Percentiles rank a stretch among this genome's conserved stretches.
These are phyloP conservation scores for Cardamine chenopodiifolia DNA, from an alignment of 345 rosid species.

Conservation along the genomic window DNA sequence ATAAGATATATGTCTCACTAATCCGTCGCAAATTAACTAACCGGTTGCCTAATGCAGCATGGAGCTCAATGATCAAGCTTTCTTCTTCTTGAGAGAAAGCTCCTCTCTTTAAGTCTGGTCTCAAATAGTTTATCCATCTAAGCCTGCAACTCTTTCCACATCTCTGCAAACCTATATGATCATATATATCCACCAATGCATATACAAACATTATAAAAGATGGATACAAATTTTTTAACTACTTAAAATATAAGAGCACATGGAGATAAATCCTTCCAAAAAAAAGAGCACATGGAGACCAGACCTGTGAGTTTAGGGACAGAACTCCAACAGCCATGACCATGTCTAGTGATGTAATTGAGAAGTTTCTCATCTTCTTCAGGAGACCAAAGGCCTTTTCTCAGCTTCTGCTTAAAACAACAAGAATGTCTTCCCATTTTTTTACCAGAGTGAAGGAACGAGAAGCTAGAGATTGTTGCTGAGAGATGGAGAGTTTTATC, in stretches of 20 bases:
- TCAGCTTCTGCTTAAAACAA: slow-evolving; percentile 70
- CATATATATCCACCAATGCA: slow-evolving; percentile 19
- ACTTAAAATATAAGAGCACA: not conserved
- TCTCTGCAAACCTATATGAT: slow-evolving; percentile 43
- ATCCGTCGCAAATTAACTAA: not conserved
- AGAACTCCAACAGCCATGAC: slow-evolving; percentile 91
- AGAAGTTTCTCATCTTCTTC: slow-evolving; percentile 89
- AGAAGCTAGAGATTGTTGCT: slow-evolving; percentile 27
- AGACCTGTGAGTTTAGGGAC: slow-evolving; percentile 84
- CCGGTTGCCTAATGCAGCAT: slow-evolving; percentile 69
- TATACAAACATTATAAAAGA: slow-evolving; percentile 1
- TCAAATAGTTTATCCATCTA: slow-evolving; percentile 90
- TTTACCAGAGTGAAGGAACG: not conserved
- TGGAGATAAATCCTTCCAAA: not conserved
- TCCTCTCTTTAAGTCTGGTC: slow-evolving; percentile 90
- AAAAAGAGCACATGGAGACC: slow-evolving; percentile 7
- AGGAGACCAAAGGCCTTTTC: slow-evolving; percentile 94
- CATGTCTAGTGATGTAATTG: slow-evolving; percentile 66
- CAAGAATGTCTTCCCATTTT: slow-evolving; percentile 79
- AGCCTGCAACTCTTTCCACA: slow-evolving; percentile 81
- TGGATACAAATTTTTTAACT: not conserved
- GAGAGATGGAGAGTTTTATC: slow-evolving; percentile 14
- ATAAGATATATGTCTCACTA: too few relatives aligned
- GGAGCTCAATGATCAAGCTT: slow-evolving; percentile 60
- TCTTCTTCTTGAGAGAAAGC: slow-evolving; percentile 69